Conservation (phyloP, 2,329 filamentous ascomycete genomes). For the Colletotrichum incanum region DNA sequence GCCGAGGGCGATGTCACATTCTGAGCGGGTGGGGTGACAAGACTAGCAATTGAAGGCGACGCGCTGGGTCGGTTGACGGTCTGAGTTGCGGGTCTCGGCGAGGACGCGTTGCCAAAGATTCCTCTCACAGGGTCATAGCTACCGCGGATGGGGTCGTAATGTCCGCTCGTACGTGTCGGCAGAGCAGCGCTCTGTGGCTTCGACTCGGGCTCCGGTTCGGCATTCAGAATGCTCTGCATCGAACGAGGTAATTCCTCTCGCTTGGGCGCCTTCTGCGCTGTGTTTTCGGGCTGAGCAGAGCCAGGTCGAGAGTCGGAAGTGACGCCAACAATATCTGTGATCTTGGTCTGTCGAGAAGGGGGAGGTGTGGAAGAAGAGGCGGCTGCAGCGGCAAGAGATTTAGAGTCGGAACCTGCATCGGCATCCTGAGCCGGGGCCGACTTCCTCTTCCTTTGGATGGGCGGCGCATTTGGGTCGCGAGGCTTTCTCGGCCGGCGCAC, state of each 20-base stretch:
- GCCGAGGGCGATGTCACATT: slow-evolving; percentile 56
- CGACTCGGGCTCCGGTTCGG: slow-evolving; percentile 59
- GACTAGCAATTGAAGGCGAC: slow-evolving; percentile 91
- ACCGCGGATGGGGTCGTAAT: slow-evolving; percentile 93
- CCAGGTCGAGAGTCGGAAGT: slow-evolving; percentile 47
- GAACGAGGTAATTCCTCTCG: slow-evolving; percentile 67
- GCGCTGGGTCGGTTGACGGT: slow-evolving; percentile 80
- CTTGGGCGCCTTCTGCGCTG: slow-evolving; percentile 64
- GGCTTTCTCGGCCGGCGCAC: slow-evolving; percentile 70
- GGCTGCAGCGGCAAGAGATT: slow-evolving; percentile 52
- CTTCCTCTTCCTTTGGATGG: slow-evolving; percentile 71
- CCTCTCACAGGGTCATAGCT: slow-evolving; percentile 75
- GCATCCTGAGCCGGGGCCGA: slow-evolving; percentile 57
- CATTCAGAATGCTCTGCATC: slow-evolving; percentile 72
- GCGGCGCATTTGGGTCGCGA: slow-evolving; percentile 71
- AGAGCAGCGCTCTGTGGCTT: slow-evolving; percentile 61
- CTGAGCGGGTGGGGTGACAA: slow-evolving; percentile 78
- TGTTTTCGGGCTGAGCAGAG: slow-evolving; percentile 51
- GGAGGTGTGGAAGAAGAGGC: slow-evolving; percentile 45
- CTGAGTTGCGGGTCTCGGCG: slow-evolving; percentile 63
- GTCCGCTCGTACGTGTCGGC: slow-evolving; percentile 77
- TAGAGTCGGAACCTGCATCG: slow-evolving; percentile 54
- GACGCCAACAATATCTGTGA: slow-evolving; percentile 56
- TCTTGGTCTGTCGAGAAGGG: slow-evolving; percentile 55
- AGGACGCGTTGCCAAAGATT: slow-evolving; percentile 59